Conservation (phyloP, 2,329 filamentous ascomycete genomes). For the Colletotrichum brevisporum region DNA sequence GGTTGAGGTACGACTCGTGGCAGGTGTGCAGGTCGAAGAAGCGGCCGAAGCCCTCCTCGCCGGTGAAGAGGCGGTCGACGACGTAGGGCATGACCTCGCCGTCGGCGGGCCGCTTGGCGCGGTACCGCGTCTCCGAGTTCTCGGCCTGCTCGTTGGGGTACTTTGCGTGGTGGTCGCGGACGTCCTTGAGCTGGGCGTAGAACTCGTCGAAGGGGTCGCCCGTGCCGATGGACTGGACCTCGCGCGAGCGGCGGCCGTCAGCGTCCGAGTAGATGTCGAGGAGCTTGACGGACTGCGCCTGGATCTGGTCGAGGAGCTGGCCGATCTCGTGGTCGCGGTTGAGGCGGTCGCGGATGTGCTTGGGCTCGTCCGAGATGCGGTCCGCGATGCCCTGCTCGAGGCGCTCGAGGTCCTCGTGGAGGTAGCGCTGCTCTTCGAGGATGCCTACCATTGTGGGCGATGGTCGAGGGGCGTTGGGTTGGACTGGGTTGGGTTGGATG, state of each 20-base stretch:
- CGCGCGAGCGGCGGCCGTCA: constrained; percentile 78
- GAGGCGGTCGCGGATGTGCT: constrained; percentile 90
- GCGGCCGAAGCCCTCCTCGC: constrained; percentile 93
- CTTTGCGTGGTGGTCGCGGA: constrained; percentile 89
- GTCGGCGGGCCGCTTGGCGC: constrained; percentile 73
- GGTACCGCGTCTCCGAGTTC: constrained; percentile 94
- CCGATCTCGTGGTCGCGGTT: constrained; percentile 93
- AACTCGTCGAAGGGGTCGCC: constrained; percentile 93
- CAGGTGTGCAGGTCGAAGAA: constrained; percentile 89
- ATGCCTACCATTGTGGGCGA: constrained; percentile 70
- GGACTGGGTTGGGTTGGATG: neutral
- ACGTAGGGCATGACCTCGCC: constrained; percentile 76
- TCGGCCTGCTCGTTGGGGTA: constrained; percentile 97
- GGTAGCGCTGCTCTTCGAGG: constrained; percentile 91
- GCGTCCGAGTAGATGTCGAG: constrained; percentile 88
- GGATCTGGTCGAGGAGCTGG: constrained; percentile 88
- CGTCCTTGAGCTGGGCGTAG: constrained; percentile 84
- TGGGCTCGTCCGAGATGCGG: constrained; percentile 88
- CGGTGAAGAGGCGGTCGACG: constrained; percentile 93
- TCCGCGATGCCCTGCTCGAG: constrained; percentile 95
- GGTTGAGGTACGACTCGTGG: constrained; percentile 92
- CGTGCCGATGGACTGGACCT: constrained; percentile 86
- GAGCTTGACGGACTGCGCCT: constrained; percentile 85
- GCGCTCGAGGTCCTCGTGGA: constrained; percentile 97
- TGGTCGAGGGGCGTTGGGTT: neutral